phyloP scores from a whole-genome alignment of 305 asterid genomes.

The Fraxinus xanthoxyloides region DNA sequence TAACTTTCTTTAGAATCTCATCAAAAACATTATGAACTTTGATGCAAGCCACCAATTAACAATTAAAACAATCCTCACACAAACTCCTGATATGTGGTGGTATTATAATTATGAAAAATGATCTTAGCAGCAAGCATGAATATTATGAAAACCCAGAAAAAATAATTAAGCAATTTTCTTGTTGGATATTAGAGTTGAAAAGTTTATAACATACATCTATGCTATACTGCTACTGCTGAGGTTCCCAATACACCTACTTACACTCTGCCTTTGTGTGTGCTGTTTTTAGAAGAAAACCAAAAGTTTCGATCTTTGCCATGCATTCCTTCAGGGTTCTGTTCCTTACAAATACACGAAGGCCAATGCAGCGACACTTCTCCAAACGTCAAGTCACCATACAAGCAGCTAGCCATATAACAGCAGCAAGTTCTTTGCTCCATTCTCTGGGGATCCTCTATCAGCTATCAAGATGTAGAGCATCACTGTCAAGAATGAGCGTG shows the following conservation, averaged over 20 bases:
- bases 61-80: not conserved
- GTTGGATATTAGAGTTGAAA: slow-evolving; percentile 16
- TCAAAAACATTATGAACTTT: not conserved
- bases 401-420: not conserved
- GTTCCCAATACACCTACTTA: slow-evolving; percentile 29
- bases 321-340: slow-evolving; percentile 16
- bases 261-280: slow-evolving; percentile 29
- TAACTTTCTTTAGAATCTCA: not conserved
- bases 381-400: not conserved
- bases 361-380: slow-evolving; percentile 9
- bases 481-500: slow-evolving; percentile 6
- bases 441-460: not conserved
- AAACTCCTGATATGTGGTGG: not conserved
- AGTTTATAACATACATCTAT: slow-evolving; percentile 28
- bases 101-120: not conserved
- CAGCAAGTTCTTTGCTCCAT: not conserved
- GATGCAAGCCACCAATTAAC: not conserved
- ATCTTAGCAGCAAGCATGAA: slow-evolving; percentile 4
- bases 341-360: slow-evolving; percentile 19
- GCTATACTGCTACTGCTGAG: slow-evolving; percentile 21
- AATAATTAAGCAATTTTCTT: slow-evolving; percentile 15
- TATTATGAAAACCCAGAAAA: not conserved
- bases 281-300: slow-evolving; percentile 24
- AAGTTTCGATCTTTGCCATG: slow-evolving; percentile 12
- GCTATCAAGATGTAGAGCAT: not conserved